Percentiles rank a stretch among this genome's conserved stretches.
phyloP scores from a whole-genome alignment of 345 rosid genomes.

The Aurinia saxatilis region DNA sequence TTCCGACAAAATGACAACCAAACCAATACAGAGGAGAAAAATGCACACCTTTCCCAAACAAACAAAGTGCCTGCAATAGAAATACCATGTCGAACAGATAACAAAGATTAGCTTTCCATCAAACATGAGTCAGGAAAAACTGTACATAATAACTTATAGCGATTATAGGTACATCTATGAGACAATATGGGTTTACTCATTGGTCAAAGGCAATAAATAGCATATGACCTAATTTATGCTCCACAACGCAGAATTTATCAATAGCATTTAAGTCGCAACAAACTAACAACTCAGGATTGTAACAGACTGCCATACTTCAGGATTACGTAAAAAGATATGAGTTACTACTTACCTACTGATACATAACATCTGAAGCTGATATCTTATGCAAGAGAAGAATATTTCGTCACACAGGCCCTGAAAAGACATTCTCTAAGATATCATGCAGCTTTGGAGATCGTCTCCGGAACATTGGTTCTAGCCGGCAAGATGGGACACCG shows the following conservation, averaged over 20 bases:
- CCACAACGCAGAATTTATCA: neutral
- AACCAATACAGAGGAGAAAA: conserved; percentile 12
- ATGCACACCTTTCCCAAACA: conserved; percentile 16
- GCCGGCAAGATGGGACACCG: conserved; percentile 88
- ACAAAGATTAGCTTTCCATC: conserved; percentile 5
- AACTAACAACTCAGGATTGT: neutral
- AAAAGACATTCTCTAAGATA: conserved; percentile 58
- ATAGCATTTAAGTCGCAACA: neutral
- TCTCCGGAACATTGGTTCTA: conserved; percentile 91
- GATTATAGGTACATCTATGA: neutral
- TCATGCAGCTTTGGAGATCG: conserved; percentile 72
- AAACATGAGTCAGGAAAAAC: neutral
- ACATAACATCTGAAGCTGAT: neutral
- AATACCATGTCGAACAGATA: conserved; percentile 2
- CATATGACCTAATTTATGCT: neutral
- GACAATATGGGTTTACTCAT: neutral
- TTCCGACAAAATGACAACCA: conserved; percentile 2
- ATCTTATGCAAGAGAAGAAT: neutral
- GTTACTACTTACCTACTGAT: conserved; percentile 20
- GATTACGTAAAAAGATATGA: neutral
- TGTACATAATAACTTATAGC: neutral
- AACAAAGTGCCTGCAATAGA: conserved; percentile 21
- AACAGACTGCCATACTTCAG: neutral
- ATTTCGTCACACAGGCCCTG: conserved; percentile 15
- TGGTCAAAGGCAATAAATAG: neutral